A percentile compares a stretch with the other conserved stretches of the same genome.
These are phyloP conservation scores for Metschnikowia reukaufii DNA, from an alignment of 805 yeast genomes.

Conservation along the genomic window DNA sequence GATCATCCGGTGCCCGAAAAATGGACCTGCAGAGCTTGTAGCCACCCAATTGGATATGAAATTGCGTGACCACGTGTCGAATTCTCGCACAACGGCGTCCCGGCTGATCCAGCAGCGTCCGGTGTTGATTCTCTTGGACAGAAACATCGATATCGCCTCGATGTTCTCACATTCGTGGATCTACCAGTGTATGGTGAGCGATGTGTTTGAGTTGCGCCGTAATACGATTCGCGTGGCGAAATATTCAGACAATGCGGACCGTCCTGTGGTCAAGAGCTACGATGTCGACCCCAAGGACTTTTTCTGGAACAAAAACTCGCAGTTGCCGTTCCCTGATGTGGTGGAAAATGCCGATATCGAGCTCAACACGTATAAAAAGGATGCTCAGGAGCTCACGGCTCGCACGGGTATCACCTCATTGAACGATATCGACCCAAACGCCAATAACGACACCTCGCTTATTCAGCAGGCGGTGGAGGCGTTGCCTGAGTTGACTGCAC, in stretches of 20 bases:
- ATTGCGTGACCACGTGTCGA: slow-evolving; percentile 81
- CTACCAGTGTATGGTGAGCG: slow-evolving; percentile 94
- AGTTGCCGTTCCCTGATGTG: slow-evolving; percentile 96
- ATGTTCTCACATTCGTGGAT: slow-evolving; percentile 99
- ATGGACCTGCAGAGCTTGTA: slow-evolving; percentile 94
- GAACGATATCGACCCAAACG: slow-evolving; percentile 67
- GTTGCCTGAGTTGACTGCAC: slow-evolving; percentile 86
- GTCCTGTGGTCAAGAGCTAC: slow-evolving; percentile 51
- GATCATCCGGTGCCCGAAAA: slow-evolving; percentile 83
- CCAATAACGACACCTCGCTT: slow-evolving; percentile 57
- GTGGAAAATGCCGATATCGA: slow-evolving; percentile 94
- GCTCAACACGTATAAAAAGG: slow-evolving; percentile 75
- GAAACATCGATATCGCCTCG: slow-evolving; percentile 86
- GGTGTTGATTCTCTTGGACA: slow-evolving; percentile 79
- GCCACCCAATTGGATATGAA: slow-evolving; percentile 83
- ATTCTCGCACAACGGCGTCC: slow-evolving; percentile 43
- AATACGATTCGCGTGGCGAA: slow-evolving; percentile 71
- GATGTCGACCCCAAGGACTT: slow-evolving; percentile 93
- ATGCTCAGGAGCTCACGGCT: slow-evolving; percentile 81
- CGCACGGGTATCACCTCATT: slow-evolving; percentile 71
- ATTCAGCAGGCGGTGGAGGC: slow-evolving; percentile 87
- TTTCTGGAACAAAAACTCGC: slow-evolving; percentile 84
- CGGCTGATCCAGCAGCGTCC: slow-evolving; percentile 52
- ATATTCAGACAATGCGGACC: slow-evolving; percentile 27
- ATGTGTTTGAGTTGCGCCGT: slow-evolving; percentile 77